Evolutionary conservation across 257 asterid species (phyloP).

Genomic region (Solanum ossicruentum): DNA sequence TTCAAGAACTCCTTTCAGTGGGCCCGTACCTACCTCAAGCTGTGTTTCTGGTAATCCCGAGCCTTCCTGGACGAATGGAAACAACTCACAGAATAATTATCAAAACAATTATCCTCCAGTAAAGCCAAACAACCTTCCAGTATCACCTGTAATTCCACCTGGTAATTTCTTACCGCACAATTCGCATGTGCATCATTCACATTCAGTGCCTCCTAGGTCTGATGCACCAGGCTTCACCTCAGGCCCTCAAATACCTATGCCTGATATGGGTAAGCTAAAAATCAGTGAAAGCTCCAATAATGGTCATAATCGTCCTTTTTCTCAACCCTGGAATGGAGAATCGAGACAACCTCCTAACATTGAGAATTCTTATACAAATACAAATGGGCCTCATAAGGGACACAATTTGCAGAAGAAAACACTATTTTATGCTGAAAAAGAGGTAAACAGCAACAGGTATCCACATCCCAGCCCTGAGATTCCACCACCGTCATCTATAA

Average conservation of each 20-base stretch:
- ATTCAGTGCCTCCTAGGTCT: slow-evolving; percentile 9
- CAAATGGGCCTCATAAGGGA: slow-evolving; percentile 34
- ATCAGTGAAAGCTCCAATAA: slow-evolving; percentile 17
- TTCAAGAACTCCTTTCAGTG: slow-evolving; percentile 24
- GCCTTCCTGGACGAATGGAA: slow-evolving; percentile 25
- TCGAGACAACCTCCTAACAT: slow-evolving; percentile 33
- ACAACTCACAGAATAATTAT: slow-evolving; percentile 34
- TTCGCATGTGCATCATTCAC: slow-evolving; percentile 6
- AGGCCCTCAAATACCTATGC: slow-evolving; percentile 11
- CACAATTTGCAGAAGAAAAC: slow-evolving; percentile 31
- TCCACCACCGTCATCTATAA: slow-evolving; percentile 26
- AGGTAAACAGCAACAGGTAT: slow-evolving; percentile 24
- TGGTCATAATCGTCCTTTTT: slow-evolving; percentile 13
- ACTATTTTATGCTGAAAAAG: slow-evolving; percentile 20
- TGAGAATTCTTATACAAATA: slow-evolving; percentile 19
- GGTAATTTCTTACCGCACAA: slow-evolving; percentile 17
- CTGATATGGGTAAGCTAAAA: slow-evolving; percentile 23
- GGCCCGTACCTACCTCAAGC: slow-evolving; percentile 22
- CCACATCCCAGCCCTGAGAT: slow-evolving; percentile 33
- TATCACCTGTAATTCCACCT: slow-evolving; percentile 26
- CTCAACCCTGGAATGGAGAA: slow-evolving; percentile 29
- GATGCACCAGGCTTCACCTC: slow-evolving; percentile 21
- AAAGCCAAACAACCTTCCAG: slow-evolving; percentile 31
- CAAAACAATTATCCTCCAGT: slow-evolving; percentile 42
- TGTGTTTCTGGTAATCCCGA: slow-evolving; percentile 21